Base-by-base conservation (phyloP, 805 yeast genomes). In the Kodamaea hsintzibuensis region DNA sequence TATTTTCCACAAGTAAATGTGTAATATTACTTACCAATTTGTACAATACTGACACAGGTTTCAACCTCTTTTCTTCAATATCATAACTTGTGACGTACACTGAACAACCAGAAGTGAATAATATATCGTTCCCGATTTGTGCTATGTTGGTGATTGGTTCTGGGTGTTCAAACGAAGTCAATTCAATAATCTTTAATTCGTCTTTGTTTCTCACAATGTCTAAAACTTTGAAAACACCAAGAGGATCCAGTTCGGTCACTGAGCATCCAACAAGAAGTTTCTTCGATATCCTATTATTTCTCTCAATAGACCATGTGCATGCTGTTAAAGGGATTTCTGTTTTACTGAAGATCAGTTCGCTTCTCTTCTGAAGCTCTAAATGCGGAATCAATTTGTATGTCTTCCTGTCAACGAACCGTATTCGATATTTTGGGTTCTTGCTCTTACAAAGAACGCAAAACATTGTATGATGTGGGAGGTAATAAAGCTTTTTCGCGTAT, bases 331-430 rank as follows among this genome's bases (percentile, higher is more conserved):
- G 78, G 19, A 54, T 51, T 49, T 76, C 80, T n/a, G 61, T 52
- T 6, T 54, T 51, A 1, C 54, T 62, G 49, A 72, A 69, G 1
- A 69, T 60, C 50, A 44, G 40, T 51, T 57, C 25, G 49, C 51
- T 47, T 55, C 62, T 12, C 55, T 47, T 50, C 57, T 62, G 25
- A 57, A 40, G 48, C 39, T 71, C 76, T 4, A 55, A 43, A 16
- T 66, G 67, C 3, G 64, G 58, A 13, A 72, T 52, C 18, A 64
- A 33, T 40, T 58, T 64, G 45, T 65, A 60, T 0, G 62, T 42
- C 52, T 68, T 74, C 46, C 74, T 56, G 50, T 75, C 79, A 10
- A 68, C 66, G 50, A 72, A 72, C 49, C 63, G 66, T 37, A 76
- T 50, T 42, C 76, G 60, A 2, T 60, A 54, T 30, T 52, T 54